Evolutionary conservation across 805 yeast genomes (phyloP).

Genomic region (Yarrowia sp.): DNA sequence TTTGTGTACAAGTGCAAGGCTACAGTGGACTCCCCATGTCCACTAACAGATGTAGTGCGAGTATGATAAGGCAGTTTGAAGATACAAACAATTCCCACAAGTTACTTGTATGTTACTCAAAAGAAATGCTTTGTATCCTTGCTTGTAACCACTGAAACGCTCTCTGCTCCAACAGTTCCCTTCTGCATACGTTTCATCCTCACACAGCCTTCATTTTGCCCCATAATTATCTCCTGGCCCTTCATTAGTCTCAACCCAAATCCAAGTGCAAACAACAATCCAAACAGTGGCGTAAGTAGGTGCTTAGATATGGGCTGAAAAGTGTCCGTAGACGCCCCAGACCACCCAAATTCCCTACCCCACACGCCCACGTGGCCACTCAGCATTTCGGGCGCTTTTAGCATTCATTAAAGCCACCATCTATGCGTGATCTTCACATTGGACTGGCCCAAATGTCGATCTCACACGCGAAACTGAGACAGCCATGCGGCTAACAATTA

Average conservation of each 20-base stretch:
- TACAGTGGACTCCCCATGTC: neutral
- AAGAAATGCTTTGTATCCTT: too few relatives aligned
- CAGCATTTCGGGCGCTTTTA: neutral
- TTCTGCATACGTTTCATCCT: too few relatives aligned
- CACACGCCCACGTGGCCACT: constrained; percentile 2
- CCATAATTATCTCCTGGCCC: constrained; percentile 1
- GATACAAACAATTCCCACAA: too few relatives aligned
- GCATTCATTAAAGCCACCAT: neutral
- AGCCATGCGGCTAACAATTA: neutral
- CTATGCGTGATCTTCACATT: constrained; percentile 28
- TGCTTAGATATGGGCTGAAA: neutral
- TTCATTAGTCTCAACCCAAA: constrained; percentile 9
- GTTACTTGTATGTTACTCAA: too few relatives aligned
- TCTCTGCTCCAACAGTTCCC: too few relatives aligned
- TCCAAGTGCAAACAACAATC: neutral
- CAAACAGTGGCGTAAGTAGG: neutral
- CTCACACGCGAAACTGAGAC: constrained; percentile 2
- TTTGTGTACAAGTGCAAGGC: neutral
- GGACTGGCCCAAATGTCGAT: neutral
- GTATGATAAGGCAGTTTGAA: too few relatives aligned
- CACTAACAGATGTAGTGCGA: neutral
- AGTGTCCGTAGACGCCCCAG: too few relatives aligned
- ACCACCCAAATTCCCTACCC: neutral
- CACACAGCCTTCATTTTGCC: neutral
- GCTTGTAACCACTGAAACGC: too few relatives aligned